Evolutionary conservation across 805 yeast genomes (phyloP).

Genomic region (Zygoascus biomembranicola): DNA sequence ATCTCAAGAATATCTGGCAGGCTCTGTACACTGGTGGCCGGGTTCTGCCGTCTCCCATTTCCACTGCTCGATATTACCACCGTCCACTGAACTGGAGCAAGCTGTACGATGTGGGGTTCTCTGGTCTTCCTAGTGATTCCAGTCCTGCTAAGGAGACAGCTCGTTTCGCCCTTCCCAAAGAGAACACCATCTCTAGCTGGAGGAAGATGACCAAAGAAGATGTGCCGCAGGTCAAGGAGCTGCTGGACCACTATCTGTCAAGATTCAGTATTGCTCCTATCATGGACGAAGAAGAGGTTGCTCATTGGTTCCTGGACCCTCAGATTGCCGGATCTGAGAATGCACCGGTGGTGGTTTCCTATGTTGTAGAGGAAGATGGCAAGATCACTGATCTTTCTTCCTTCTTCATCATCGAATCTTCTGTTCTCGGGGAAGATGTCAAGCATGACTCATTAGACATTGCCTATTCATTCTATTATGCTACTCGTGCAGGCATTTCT

Average conservation of each 20-base stretch:
- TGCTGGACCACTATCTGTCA: slow-evolving; percentile 55
- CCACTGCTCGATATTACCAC: slow-evolving; percentile 84
- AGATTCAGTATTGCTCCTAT: slow-evolving; percentile 67
- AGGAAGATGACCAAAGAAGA: slow-evolving; percentile 53
- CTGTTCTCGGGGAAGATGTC: slow-evolving; percentile 53
- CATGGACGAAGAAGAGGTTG: slow-evolving; percentile 59
- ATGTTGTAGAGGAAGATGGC: slow-evolving; percentile 53
- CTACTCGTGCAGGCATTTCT: slow-evolving; percentile 40
- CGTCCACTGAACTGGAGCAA: slow-evolving; percentile 91
- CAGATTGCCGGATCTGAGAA: slow-evolving; percentile 38
- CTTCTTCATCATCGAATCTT: slow-evolving; percentile 80
- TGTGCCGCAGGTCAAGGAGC: slow-evolving; percentile 49
- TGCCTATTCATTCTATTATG: slow-evolving; percentile 87
- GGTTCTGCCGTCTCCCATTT: slow-evolving; percentile 84
- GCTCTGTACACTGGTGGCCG: slow-evolving; percentile 93
- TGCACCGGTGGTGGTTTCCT: slow-evolving; percentile 58
- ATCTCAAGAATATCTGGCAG: slow-evolving; percentile 81
- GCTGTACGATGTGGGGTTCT: slow-evolving; percentile 82
- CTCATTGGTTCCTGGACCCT: slow-evolving; percentile 63
- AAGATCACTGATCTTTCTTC: slow-evolving; percentile 82
- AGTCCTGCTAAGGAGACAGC: slow-evolving; percentile 64
- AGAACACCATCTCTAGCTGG: slow-evolving; percentile 44
- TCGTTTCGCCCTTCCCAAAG: slow-evolving; percentile 46
- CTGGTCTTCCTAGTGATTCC: slow-evolving; percentile 63
- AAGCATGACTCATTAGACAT: slow-evolving; percentile 63